Evolutionary conservation across 176 grass and related monocot species (phyloP).

Genomic region (Metroxylon sagu): DNA sequence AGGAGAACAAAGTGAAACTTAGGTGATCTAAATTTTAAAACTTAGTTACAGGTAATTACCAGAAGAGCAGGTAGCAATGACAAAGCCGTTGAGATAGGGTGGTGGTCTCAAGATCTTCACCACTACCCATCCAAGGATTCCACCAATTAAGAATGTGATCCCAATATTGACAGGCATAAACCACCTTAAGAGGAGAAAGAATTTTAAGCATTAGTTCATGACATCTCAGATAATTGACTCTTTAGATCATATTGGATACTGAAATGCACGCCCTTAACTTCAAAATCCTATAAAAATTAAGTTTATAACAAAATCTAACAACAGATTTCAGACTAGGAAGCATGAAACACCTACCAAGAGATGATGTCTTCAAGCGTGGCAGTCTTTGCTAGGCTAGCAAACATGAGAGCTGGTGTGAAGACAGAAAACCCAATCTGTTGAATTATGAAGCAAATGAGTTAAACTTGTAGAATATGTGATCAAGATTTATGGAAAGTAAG

Average conservation of each 20-base stretch:
- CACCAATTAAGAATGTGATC: constrained; percentile 32
- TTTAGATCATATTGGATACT: no score
- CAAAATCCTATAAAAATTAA: no score
- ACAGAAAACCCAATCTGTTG: constrained; percentile 60
- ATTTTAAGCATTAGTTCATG: neutral
- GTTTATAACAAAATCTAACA: no score
- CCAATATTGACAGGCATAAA: constrained; percentile 55
- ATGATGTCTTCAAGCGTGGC: constrained; percentile 50
- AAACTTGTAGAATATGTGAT: no score
- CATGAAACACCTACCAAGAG: constrained; percentile 30
- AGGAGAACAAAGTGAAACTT: no score
- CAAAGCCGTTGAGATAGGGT: constrained; percentile 21
- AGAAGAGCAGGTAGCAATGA: constrained; percentile 48
- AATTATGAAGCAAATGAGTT: neutral
- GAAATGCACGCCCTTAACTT: no score
- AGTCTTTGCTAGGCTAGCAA: constrained; percentile 42
- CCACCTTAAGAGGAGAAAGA: constrained; percentile 25
- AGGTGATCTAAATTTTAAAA: no score
- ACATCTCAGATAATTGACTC: no score
- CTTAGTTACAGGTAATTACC: constrained; percentile 16
- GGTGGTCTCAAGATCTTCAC: constrained; percentile 25
- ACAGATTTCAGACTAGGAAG: no score
- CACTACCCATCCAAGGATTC: constrained; percentile 33
- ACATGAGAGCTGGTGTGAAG: constrained; percentile 44
- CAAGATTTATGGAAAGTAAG: no score